A percentile compares a stretch with the other conserved stretches of the same genome.
Evolutionary conservation across 768 basidiomycete genomes (phyloP).

Genomic region (Leccinum longicurvipes): DNA sequence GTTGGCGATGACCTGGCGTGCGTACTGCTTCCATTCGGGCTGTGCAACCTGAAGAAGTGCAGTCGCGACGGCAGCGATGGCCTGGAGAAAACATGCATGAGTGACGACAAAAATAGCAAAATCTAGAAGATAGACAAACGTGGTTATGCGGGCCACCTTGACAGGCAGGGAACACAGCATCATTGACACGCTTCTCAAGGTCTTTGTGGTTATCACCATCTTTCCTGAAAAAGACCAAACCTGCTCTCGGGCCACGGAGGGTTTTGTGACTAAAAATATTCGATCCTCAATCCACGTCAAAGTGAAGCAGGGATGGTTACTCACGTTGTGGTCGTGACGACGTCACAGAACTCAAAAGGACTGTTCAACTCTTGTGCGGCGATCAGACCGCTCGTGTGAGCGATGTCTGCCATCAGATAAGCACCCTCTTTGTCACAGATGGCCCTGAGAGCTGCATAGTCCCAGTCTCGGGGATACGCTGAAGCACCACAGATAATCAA

Average conservation of each 20-base stretch:
- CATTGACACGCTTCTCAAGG: constrained; percentile 95
- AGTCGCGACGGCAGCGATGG: constrained; percentile 93
- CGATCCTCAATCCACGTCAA: background rate
- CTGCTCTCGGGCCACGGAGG: constrained; percentile 95
- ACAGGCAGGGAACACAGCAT: constrained; percentile 99
- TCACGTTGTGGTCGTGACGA: constrained; percentile 95
- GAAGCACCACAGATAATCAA: constrained; percentile 97
- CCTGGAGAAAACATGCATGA: constrained; percentile 39
- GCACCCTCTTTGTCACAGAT: constrained; percentile 86
- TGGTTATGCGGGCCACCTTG: constrained; percentile 99
- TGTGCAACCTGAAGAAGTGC: constrained; percentile 87
- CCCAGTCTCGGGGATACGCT: constrained; percentile 98
- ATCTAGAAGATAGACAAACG: constrained; percentile 40
- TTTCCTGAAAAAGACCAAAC: constrained; percentile 97
- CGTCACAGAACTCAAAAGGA: constrained; percentile 95
- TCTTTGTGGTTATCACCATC: constrained; percentile 79
- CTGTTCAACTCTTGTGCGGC: constrained; percentile 87
- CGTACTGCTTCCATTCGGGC: constrained; percentile 88
- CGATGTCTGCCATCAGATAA: constrained; percentile 94
- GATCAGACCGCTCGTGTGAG: constrained; percentile 93
- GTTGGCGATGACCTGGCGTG: constrained; percentile 91
- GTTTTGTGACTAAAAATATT: constrained; percentile 78
- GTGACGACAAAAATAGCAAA: background rate
- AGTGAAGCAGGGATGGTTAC: constrained; percentile 23
- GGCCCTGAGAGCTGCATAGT: constrained; percentile 79